Base-by-base conservation (phyloP, 116 monocot species). In the Papilionanthe hybrid region DNA sequence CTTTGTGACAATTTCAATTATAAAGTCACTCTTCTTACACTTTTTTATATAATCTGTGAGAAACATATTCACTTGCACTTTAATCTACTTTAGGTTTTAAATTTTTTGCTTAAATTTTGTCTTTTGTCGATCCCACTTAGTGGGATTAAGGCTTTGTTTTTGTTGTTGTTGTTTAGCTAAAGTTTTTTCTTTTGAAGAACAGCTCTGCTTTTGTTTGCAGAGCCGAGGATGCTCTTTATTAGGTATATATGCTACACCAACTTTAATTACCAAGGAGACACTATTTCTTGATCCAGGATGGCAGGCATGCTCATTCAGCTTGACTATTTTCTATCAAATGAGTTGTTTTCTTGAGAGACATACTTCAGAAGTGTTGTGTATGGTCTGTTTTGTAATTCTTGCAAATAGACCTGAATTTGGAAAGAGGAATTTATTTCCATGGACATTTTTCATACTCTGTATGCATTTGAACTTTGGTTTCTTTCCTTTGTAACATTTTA, bases 141-240 rank as follows among this genome's bases (percentile, higher is more conserved):
- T n/a, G n/a, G n/a, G n/a, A n/a, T n/a, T n/a, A n/a, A n/a, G n/a
- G n/a, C n/a, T n/a, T n/a, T n/a, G n/a, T n/a, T n/a, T n/a, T n/a
- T n/a, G n/a, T n/a, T n/a, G n/a, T n/a, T n/a, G n/a, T n/a, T n/a
- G n/a, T n/a, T n/a, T n/a, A n/a, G n/a, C n/a, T n/a, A n/a, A n/a
- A n/a, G n/a, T n/a, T n/a, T n/a, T n/a, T n/a, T n/a, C n/a, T n/a
- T n/a, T n/a, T n/a, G n/a, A n/a, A n/a, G n/a, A n/a, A n/a, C n/a
- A n/a, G n/a, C n/a, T n/a, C n/a, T 57, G 71, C n/a, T 79, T 90
- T 75, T 2, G 58, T 74, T 77, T 89, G 76, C 87, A 98, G 98
- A 94, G 98, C 81, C 87, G 98, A 85, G 94, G 98, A 81, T 98
- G 98, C 79, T 85, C 98, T 75, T 88, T 98, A 23, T 85, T 98